Percentiles rank a stretch among this genome's conserved stretches.
Conservation (phyloP, 768 basidiomycete species). For the Boletus rubescentipes region DNA sequence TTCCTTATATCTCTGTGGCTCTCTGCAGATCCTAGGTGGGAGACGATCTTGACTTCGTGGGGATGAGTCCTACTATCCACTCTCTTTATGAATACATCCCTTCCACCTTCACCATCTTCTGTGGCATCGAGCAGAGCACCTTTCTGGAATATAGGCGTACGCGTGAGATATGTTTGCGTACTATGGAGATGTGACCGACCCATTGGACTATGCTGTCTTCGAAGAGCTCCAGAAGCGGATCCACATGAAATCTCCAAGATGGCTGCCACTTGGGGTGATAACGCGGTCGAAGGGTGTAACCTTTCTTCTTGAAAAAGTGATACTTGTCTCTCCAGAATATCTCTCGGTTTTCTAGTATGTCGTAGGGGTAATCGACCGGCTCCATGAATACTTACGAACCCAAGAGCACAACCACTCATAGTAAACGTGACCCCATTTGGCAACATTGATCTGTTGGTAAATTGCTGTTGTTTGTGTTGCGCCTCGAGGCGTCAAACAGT, state of each 20-base stretch:
- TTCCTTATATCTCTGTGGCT: constrained; percentile 10
- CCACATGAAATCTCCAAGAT: constrained; percentile 17
- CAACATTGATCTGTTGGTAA: too few species aligned
- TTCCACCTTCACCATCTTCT: background rate
- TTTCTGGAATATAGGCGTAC: background rate
- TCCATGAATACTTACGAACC: too few species aligned
- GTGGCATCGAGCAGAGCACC: constrained; percentile 11
- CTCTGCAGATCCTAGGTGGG: background rate
- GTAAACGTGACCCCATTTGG: too few species aligned
- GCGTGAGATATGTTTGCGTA: too few species aligned
- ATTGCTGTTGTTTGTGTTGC: too few species aligned
- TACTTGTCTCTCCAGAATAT: constrained; percentile 19
- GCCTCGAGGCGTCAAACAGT: too few species aligned
- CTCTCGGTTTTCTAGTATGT: too few species aligned
- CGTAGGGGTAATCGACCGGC: too few species aligned
- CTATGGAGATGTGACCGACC: background rate
- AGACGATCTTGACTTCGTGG: constrained; percentile 4
- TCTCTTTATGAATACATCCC: constrained; percentile 16
- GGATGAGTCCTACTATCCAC: constrained; percentile 1
- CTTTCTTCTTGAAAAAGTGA: constrained; percentile 14
- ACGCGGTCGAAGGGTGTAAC: too few species aligned
- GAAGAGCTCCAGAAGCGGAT: background rate
- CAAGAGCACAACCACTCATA: too few species aligned
- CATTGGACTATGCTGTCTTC: constrained; percentile 12
- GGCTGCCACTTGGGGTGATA: constrained; percentile 29